These are phyloP conservation scores for Tausonia pullulans DNA, from an alignment of 1,284 basidiomycete genomes.

Conservation along the genomic window DNA sequence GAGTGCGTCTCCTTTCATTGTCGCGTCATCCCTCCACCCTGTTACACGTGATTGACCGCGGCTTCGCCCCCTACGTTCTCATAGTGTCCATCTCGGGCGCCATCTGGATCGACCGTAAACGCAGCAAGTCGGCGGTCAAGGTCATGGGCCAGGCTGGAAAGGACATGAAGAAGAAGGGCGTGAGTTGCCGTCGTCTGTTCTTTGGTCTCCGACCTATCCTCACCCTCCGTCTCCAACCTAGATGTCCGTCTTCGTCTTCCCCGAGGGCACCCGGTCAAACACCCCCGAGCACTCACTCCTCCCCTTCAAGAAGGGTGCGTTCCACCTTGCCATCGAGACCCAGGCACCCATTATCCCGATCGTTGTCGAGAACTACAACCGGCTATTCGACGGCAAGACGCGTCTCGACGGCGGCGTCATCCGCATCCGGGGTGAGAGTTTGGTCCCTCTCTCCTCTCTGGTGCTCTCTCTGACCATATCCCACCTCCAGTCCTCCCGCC, in stretches of 20 bases:
- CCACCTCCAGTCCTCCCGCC: slow-evolving; percentile 38
- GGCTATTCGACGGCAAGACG: slow-evolving; percentile 59
- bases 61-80: background rate
- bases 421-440: slow-evolving; percentile 61
- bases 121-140: slow-evolving; percentile 57
- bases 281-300: slow-evolving; percentile 56
- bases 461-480: slow-evolving; percentile 1
- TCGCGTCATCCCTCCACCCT: background rate
- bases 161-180: slow-evolving; percentile 58
- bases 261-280: slow-evolving; percentile 78
- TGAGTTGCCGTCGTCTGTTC: slow-evolving; percentile 22
- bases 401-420: slow-evolving; percentile 68
- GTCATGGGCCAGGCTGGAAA: slow-evolving; percentile 69
- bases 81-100: slow-evolving; percentile 74
- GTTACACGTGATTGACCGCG: background rate
- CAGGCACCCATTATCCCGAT: slow-evolving; percentile 77
- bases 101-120: slow-evolving; percentile 85
- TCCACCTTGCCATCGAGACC: slow-evolving; percentile 84
- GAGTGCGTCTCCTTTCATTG: slow-evolving; percentile 32
- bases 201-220: background rate
- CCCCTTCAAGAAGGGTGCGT: slow-evolving; percentile 96
- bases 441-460: background rate
- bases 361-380: slow-evolving; percentile 88
- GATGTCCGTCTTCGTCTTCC: slow-evolving; percentile 80
- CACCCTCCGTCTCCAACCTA: slow-evolving; percentile 22